A percentile compares a stretch with the other conserved stretches of the same genome.
Conservation (phyloP, 2,329 filamentous ascomycete species). For the Verticillium longisporum region DNA sequence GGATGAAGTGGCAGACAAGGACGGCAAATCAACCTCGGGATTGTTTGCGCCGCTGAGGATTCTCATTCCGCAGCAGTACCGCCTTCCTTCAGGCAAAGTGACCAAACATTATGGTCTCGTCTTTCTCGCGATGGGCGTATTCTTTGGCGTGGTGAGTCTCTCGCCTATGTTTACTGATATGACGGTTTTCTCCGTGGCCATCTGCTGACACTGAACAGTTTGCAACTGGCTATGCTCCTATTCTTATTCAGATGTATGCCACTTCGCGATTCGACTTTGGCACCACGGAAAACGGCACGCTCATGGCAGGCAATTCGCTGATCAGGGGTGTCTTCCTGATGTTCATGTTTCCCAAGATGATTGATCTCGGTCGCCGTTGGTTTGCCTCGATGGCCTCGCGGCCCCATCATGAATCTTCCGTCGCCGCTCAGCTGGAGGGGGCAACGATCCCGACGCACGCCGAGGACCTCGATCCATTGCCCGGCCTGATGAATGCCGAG, state of each 20-base stretch:
- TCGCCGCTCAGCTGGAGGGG: background rate
- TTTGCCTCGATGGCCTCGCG: conserved; percentile 12
- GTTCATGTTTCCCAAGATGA: conserved; percentile 45
- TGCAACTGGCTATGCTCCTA: conserved; percentile 61
- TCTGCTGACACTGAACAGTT: conserved; percentile 1
- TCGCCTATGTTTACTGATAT: background rate
- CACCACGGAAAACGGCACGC: conserved; percentile 48
- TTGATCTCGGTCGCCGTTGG: conserved; percentile 36
- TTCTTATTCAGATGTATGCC: conserved; percentile 54
- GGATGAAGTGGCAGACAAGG: conserved; percentile 12
- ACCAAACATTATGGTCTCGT: conserved; percentile 54
- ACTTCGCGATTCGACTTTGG: conserved; percentile 47
- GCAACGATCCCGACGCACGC: conserved; percentile 27
- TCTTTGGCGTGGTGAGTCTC: conserved; percentile 51
- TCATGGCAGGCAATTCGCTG: conserved; percentile 49
- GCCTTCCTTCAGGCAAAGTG: conserved; percentile 40
- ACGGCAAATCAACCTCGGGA: conserved; percentile 28
- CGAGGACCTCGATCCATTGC: conserved; percentile 31
- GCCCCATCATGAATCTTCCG: background rate
- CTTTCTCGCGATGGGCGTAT: conserved; percentile 59
- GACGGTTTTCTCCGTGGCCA: background rate
- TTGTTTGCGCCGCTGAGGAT: conserved; percentile 60
- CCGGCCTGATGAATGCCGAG: conserved; percentile 31
- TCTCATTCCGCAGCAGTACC: conserved; percentile 50
- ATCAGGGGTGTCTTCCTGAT: conserved; percentile 50